A percentile compares a stretch with the other conserved stretches of the same genome.
phyloP scores from a whole-genome alignment of 2,329 filamentous ascomycete genomes.

The Metarhizium anisopliae region DNA sequence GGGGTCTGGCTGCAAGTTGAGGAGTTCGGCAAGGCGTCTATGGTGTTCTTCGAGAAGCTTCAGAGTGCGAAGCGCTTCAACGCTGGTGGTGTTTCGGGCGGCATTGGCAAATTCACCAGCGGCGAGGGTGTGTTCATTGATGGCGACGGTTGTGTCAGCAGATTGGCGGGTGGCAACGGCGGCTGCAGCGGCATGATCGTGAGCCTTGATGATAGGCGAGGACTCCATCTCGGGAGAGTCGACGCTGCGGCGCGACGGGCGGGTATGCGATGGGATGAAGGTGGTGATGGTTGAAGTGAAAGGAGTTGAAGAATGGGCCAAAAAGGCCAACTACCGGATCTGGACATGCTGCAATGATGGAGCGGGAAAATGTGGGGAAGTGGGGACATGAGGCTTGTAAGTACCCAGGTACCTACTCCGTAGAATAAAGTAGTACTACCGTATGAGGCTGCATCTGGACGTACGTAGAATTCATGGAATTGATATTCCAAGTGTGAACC shows the following conservation, averaged over 20 bases:
- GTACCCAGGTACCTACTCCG: too few species aligned
- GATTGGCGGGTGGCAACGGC: constrained; percentile 70
- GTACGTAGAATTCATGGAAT: too few species aligned
- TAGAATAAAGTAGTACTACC: too few species aligned
- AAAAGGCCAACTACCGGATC: background rate
- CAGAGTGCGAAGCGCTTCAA: constrained; percentile 74
- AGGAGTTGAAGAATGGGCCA: background rate
- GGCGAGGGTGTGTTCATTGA: constrained; percentile 79
- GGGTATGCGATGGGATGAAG: background rate
- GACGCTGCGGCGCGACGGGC: background rate
- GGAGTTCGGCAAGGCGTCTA: constrained; percentile 68
- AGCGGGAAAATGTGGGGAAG: background rate
- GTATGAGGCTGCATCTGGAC: too few species aligned
- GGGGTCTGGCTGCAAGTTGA: constrained; percentile 56
- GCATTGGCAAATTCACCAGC: constrained; percentile 83
- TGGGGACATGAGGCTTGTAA: background rate
- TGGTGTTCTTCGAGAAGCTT: constrained; percentile 84
- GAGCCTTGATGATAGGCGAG: constrained; percentile 51
- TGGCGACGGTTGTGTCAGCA: constrained; percentile 68
- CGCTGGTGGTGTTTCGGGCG: constrained; percentile 57
- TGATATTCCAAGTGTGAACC: too few species aligned
- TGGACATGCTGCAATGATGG: background rate
- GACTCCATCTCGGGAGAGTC: constrained; percentile 22
- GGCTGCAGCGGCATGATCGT: constrained; percentile 81
- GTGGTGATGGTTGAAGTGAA: background rate